Base-by-base conservation (phyloP, 805 yeast genomes). In the Wickerhamiella spandovensis region DNA sequence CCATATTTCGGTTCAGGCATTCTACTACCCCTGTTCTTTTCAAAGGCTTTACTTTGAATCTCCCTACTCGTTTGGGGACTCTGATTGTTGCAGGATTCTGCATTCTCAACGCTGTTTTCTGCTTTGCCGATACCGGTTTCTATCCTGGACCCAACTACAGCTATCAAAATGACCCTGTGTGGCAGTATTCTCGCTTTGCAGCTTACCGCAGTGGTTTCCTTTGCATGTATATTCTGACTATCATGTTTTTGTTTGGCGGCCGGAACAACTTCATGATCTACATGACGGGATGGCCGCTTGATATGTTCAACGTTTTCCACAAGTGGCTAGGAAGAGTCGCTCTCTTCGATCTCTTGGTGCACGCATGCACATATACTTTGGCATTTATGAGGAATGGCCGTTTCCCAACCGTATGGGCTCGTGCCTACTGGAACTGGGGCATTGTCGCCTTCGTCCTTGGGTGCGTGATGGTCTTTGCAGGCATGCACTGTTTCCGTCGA, bases 221-320 rank as follows among this genome's bases (percentile, higher is more conserved):
- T 10, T 49, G 56, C 1, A 48, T 54, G 39, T 45, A 44, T 25
- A 51, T 51, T 39, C 23, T 80, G 51, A 89, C 92, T 0, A 61
- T 74, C 5, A 61, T 79, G 17, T 74, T 77, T 52, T 65, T 82
- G 50, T 81, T 82, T 63, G 83, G 84, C 13, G 81, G 81, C 28
- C 71, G 87, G 58, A 82, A 82, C 59, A 82, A 81, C 60, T 75
- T 82, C 39, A 67, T 81, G 59, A 73, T 73, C 53, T 69, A 67
- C 59, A 51, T 79, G 10, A 72, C 84, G 1, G 83, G 84, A 1
- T 69, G 80, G 64, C 61, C 75, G 0, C 78, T 73, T 54, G 62
- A 78, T 7, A 69, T 78, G 2, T 81, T 82, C 65, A 67, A 76
- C 53, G 65, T 69, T 42, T 75, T 72, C 57, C 90, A 83, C 65